Percentiles rank a stretch among this genome's conserved stretches.
Evolutionary conservation across 805 yeast species (phyloP).

Genomic region (Candida pseudofarinosa): DNA sequence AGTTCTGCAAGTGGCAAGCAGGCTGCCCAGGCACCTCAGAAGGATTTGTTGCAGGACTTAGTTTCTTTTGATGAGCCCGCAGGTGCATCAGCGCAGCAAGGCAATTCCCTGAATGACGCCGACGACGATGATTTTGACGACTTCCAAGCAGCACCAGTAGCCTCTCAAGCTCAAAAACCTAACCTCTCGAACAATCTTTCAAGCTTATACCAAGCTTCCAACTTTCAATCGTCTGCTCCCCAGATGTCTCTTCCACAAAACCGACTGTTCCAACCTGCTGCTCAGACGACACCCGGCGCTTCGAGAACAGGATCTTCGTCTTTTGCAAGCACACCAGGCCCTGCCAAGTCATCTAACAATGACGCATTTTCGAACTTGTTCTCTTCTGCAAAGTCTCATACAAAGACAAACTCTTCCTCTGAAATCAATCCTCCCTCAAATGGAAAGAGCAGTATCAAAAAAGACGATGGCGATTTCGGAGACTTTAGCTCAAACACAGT

Average conservation of each 20-base stretch:
- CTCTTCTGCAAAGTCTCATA: slow-evolving; percentile 55
- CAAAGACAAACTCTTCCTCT: slow-evolving; percentile 13
- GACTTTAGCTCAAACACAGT: slow-evolving; percentile 23
- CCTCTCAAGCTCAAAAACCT: slow-evolving; percentile 15
- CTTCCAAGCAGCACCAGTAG: slow-evolving; percentile 62
- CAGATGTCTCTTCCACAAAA: slow-evolving; percentile 6
- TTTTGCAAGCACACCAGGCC: slow-evolving; percentile 17
- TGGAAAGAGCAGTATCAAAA: not conserved
- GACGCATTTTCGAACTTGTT: slow-evolving; percentile 76
- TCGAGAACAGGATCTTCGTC: not conserved
- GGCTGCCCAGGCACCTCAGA: slow-evolving; percentile 28
- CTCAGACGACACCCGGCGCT: slow-evolving; percentile 7
- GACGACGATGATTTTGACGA: slow-evolving; percentile 80
- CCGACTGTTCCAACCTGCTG: slow-evolving; percentile 1
- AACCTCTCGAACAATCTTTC: slow-evolving; percentile 12
- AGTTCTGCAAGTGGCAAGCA: slow-evolving; percentile 20
- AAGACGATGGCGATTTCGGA: slow-evolving; percentile 29
- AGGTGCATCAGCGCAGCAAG: slow-evolving; percentile 16
- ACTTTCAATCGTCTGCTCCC: slow-evolving; percentile 8
- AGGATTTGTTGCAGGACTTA: slow-evolving; percentile 48
- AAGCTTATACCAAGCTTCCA: slow-evolving; percentile 16
- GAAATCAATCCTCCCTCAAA: not conserved
- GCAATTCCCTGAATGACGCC: slow-evolving; percentile 19
- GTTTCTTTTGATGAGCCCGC: slow-evolving; percentile 38
- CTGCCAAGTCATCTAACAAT: slow-evolving; percentile 37